phyloP scores from a whole-genome alignment of 768 basidiomycete genomes.

The Trichaptum fuscoviolaceum region DNA sequence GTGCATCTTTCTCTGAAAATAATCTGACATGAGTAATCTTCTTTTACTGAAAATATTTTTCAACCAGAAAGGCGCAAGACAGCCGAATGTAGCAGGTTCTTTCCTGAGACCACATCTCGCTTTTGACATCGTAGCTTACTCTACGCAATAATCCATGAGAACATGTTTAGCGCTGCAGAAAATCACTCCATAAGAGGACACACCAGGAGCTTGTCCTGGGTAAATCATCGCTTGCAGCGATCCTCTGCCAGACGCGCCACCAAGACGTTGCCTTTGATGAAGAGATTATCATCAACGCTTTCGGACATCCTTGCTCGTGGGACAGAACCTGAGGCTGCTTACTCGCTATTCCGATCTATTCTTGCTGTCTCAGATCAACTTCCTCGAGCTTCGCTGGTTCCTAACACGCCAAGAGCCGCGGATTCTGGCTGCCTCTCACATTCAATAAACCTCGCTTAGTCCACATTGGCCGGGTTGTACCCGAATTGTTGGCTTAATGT shows the following conservation, averaged over 20 bases:
- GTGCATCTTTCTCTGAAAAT: neutral
- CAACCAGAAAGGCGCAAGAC: neutral
- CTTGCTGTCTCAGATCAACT: neutral
- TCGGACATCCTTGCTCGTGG: neutral
- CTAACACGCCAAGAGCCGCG: neutral
- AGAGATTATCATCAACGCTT: neutral
- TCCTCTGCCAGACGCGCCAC: neutral
- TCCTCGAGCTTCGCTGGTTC: neutral
- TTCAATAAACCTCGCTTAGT: slow-evolving; percentile 1
- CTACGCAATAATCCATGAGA: neutral
- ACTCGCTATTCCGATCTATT: neutral
- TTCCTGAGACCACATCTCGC: neutral
- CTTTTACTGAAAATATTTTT: neutral
- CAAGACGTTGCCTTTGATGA: neutral
- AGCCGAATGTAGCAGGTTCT: neutral
- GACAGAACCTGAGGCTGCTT: neutral
- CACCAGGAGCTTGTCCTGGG: neutral
- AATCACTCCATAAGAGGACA: neutral
- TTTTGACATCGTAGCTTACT: neutral
- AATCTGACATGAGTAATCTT: neutral
- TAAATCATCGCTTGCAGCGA: neutral
- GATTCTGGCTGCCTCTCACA: neutral
- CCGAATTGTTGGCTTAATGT: neutral
- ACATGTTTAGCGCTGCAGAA: neutral
- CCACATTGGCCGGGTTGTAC: neutral